Evolutionary conservation across 345 rosid species (phyloP).

Genomic region (Cochlearia excelsa): DNA sequence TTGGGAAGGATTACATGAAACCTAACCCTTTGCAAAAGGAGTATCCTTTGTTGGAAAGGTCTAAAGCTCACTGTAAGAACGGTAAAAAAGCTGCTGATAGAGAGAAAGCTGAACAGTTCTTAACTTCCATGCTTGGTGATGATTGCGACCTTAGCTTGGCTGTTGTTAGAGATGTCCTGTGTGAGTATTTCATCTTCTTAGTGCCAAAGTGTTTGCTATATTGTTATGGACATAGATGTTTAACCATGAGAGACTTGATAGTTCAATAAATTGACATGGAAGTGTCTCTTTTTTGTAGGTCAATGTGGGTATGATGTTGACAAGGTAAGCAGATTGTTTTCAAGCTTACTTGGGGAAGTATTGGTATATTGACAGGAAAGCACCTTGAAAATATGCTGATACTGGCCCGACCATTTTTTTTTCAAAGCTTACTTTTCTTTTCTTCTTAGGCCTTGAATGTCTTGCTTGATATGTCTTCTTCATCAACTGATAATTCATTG

Average conservation of each 20-base stretch:
- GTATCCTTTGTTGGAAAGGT: conserved; percentile 14
- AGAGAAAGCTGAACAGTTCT: conserved; percentile 66
- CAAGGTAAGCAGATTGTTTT: conserved; percentile 52
- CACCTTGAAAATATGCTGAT: conserved; percentile 25
- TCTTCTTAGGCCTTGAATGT: conserved; percentile 67
- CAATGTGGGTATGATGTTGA: conserved; percentile 71
- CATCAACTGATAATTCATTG: conserved; percentile 46
- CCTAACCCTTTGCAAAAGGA: conserved; percentile 38
- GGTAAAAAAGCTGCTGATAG: conserved; percentile 33
- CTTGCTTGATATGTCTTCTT: conserved; percentile 65
- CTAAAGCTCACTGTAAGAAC: conserved; percentile 25
- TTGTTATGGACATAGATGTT: no score
- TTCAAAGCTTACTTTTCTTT: conserved; percentile 21
- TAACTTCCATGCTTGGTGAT: conserved; percentile 74
- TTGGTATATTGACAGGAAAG: conserved; percentile 28
- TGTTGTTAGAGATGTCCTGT: conserved; percentile 72
- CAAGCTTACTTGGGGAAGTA: conserved; percentile 18
- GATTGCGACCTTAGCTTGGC: conserved; percentile 69
- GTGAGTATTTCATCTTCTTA: conserved; percentile 44
- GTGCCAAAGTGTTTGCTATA: no score
- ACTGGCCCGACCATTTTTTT: conserved; percentile 23
- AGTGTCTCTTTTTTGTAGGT: conserved; percentile 50
- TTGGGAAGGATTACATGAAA: conserved; percentile 74
- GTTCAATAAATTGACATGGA: conserved; percentile 2
- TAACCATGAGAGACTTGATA: neutral